A percentile compares a stretch with the other conserved stretches of the same genome.
phyloP scores from a whole-genome alignment of 331 rosid genomes.

The Phaseolus coccineus region DNA sequence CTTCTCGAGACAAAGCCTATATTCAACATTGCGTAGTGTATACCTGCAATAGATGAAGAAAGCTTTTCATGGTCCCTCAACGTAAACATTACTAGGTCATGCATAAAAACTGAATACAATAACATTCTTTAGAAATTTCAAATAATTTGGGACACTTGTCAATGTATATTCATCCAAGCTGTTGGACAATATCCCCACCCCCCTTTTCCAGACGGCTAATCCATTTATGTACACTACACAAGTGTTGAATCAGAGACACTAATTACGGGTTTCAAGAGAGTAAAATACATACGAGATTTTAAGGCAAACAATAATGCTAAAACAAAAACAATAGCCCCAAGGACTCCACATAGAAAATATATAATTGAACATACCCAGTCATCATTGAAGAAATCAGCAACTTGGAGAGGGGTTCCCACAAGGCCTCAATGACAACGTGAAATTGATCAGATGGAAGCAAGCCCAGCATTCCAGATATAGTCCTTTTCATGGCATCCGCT shows the following conservation, averaged over 20 bases:
- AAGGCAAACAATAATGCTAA: slow-evolving; percentile 22
- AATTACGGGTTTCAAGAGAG: slow-evolving; percentile 33
- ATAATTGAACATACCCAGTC: slow-evolving; percentile 73
- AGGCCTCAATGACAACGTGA: slow-evolving; percentile 84
- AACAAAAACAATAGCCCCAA: neutral
- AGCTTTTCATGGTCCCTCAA: slow-evolving; percentile 32
- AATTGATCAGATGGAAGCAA: slow-evolving; percentile 93
- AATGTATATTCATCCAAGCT: slow-evolving; percentile 14
- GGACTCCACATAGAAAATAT: neutral
- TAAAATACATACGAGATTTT: neutral
- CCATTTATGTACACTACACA: slow-evolving; percentile 21
- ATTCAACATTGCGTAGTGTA: slow-evolving; percentile 93
- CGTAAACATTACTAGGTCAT: slow-evolving; percentile 1
- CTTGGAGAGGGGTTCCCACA: slow-evolving; percentile 93
- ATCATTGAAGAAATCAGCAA: slow-evolving; percentile 90
- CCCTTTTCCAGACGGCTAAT: slow-evolving; percentile 19
- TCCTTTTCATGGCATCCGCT: slow-evolving; percentile 95
- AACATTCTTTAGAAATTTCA: slow-evolving; percentile 8
- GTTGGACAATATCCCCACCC: neutral
- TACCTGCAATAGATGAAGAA: slow-evolving; percentile 63
- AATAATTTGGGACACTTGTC: neutral
- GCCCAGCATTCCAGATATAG: slow-evolving; percentile 95
- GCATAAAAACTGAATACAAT: slow-evolving; percentile 4
- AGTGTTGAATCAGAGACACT: slow-evolving; percentile 6
- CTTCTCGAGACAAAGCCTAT: slow-evolving; percentile 86